Evolutionary conservation across 108 stramenopile species (phyloP).

Genomic region (Aureococcus anophagefferens): DNA sequence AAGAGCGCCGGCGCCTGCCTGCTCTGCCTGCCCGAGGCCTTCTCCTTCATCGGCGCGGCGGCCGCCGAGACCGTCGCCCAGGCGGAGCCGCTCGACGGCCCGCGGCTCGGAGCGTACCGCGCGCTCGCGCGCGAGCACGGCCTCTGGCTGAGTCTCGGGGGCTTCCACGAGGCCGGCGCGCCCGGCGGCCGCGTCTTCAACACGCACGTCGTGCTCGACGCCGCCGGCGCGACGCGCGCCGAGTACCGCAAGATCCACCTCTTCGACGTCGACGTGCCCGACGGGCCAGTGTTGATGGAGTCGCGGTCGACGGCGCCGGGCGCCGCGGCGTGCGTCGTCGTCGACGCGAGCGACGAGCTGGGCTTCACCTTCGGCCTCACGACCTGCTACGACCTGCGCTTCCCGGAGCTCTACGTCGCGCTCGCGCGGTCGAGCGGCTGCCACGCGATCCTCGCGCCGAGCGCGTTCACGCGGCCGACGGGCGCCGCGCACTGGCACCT

Average conservation of each 20-base stretch:
- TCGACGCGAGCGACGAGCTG: slow-evolving; percentile 57
- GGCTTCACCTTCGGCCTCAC: slow-evolving; percentile 68
- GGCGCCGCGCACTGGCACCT: slow-evolving; percentile 93
- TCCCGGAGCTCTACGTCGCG: slow-evolving; percentile 70
- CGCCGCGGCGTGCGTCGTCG: slow-evolving; percentile 47
- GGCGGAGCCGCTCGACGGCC: too few species aligned
- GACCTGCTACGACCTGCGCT: slow-evolving; percentile 91
- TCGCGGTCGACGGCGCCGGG: slow-evolving; percentile 72
- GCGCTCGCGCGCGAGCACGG: slow-evolving; percentile 20
- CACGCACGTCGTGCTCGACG: slow-evolving; percentile 80
- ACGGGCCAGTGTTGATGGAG: slow-evolving; percentile 55
- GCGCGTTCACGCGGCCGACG: slow-evolving; percentile 91
- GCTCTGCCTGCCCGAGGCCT: slow-evolving; percentile 38
- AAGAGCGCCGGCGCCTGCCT: slow-evolving; percentile 13
- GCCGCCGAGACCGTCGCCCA: slow-evolving; percentile 23
- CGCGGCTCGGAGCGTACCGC: too few species aligned
- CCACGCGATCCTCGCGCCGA: slow-evolving; percentile 71
- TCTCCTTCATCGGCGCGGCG: slow-evolving; percentile 28
- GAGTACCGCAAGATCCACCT: slow-evolving; percentile 86
- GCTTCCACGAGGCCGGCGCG: slow-evolving; percentile 29
- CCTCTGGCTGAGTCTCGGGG: slow-evolving; percentile 40
- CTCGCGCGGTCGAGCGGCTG: slow-evolving; percentile 57
- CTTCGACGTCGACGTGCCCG: slow-evolving; percentile 81
- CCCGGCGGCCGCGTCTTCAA: slow-evolving; percentile 64
- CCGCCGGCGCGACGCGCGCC: slow-evolving; percentile 41